Evolutionary conservation across 2,329 filamentous ascomycete genomes (phyloP).

Genomic region (Botrytis cinerea): DNA sequence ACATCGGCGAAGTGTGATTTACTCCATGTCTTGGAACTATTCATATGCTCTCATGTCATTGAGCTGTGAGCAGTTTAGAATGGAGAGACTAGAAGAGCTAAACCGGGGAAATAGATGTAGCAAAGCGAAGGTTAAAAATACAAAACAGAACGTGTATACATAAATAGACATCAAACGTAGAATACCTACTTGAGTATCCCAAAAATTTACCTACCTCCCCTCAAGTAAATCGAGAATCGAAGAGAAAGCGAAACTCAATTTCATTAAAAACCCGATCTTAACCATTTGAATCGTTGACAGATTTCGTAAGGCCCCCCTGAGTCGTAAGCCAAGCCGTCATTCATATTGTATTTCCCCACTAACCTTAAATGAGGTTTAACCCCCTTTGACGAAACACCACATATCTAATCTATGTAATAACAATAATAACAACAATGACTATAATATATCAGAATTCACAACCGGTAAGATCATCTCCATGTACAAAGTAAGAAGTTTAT

Average conservation of each 20-base stretch:
- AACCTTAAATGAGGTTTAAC: neutral
- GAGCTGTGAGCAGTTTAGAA: neutral
- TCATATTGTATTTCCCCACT: neutral
- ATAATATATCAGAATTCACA: neutral
- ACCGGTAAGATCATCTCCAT: neutral
- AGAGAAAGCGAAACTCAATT: neutral
- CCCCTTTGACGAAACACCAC: neutral
- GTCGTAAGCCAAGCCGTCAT: conserved; percentile 14
- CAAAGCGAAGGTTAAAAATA: neutral
- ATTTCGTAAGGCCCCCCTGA: neutral
- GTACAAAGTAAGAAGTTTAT: neutral
- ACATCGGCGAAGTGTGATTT: neutral
- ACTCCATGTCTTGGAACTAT: neutral
- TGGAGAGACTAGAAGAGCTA: neutral
- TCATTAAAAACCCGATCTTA: neutral
- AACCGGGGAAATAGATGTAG: neutral
- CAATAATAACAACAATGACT: neutral
- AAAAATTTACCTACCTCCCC: neutral
- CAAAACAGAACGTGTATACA: neutral
- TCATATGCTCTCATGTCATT: neutral
- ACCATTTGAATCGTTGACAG: conserved; percentile 1
- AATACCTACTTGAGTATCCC: neutral
- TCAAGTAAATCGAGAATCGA: neutral
- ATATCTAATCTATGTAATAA: neutral
- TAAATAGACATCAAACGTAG: neutral